A percentile compares a stretch with the other conserved stretches of the same genome.
These are phyloP conservation scores for Wallacemonas sp. DNA, from an alignment of 208 protist genomes.

Conservation along the genomic window DNA sequence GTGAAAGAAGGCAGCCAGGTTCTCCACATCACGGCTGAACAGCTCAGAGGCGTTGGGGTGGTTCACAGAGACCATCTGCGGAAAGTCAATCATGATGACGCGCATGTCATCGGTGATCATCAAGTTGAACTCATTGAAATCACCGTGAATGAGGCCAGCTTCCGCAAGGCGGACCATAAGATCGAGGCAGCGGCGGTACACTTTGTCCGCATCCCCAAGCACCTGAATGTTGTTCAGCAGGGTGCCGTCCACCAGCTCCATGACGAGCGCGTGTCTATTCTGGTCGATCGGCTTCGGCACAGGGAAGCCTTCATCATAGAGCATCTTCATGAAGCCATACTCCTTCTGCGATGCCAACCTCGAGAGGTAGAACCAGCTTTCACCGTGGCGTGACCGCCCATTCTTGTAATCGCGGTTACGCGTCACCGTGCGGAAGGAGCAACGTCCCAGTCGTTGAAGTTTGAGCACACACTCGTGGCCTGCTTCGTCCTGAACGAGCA, in stretches of 20 bases:
- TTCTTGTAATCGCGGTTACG: constrained; percentile 98
- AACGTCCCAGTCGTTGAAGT: constrained; percentile 96
- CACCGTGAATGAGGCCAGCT: constrained; percentile 97
- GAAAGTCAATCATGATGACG: constrained; percentile 99
- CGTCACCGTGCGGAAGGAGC: constrained; percentile 96
- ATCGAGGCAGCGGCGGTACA: constrained; percentile 92
- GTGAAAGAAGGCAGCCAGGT: constrained; percentile 95
- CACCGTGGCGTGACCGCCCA: constrained; percentile 73
- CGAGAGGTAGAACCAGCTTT: constrained; percentile 99
- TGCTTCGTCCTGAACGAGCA: constrained; percentile 84
- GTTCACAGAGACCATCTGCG: constrained; percentile 98
- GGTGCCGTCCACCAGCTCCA: constrained; percentile 94
- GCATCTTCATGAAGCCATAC: constrained; percentile 97
- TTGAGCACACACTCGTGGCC: constrained; percentile 92
- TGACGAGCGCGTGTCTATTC: constrained; percentile 98
- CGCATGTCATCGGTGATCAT: constrained; percentile 93
- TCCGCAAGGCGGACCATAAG: constrained; percentile 93
- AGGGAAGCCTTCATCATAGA: constrained; percentile 96
- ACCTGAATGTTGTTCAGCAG: constrained; percentile 92
- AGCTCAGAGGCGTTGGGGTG: constrained; percentile 94
- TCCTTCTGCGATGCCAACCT: constrained; percentile 97
- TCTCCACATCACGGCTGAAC: constrained; percentile 98
- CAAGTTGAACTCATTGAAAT: constrained; percentile 99
- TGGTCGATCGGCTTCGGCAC: constrained; percentile 96
- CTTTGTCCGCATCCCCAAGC: constrained; percentile 80